Percentiles rank a stretch among this genome's conserved stretches.
These are phyloP conservation scores for Mariannaea elegans DNA, from an alignment of 2,329 filamentous ascomycete genomes.

Conservation along the genomic window DNA sequence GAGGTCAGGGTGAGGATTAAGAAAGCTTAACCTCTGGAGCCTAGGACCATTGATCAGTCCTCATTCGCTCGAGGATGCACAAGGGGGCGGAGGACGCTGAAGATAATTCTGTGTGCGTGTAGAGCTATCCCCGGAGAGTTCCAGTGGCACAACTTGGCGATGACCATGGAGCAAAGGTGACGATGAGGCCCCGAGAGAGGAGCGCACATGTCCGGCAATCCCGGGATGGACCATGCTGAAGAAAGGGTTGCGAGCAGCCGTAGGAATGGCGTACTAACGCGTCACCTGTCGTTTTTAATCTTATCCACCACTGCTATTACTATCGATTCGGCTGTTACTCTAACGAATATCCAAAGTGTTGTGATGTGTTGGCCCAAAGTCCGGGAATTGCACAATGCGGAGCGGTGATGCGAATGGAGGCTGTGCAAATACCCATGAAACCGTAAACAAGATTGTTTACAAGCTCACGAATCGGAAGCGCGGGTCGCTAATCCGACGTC, in stretches of 20 bases:
- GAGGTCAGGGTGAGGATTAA: background rate
- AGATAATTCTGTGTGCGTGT: background rate
- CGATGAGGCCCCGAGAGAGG: constrained; percentile 27
- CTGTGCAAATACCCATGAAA: constrained; percentile 12
- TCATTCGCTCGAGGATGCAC: constrained; percentile 2
- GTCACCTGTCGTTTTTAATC: constrained; percentile 10
- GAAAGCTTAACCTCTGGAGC: constrained; percentile 15
- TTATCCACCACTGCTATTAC: too few relatives aligned
- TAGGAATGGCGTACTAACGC: constrained; percentile 26
- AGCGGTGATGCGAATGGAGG: constrained; percentile 15
- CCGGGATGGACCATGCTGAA: constrained; percentile 31
- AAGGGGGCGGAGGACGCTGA: background rate
- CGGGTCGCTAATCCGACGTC: constrained; percentile 10
- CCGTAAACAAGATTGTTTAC: constrained; percentile 3
- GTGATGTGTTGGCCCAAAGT: background rate
- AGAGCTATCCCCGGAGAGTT: background rate
- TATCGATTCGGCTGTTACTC: too few relatives aligned
- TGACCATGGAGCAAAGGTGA: constrained; percentile 1
- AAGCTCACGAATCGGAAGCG: constrained; percentile 14
- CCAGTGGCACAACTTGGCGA: background rate
- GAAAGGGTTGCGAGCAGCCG: constrained; percentile 27
- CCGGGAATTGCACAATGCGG: constrained; percentile 7
- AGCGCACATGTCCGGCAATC: constrained; percentile 28
- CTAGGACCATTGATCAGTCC: background rate
- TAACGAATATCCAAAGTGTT: background rate